phyloP scores from a whole-genome alignment of 192 early-diverging fungal species.

The Coemansia sp. region DNA sequence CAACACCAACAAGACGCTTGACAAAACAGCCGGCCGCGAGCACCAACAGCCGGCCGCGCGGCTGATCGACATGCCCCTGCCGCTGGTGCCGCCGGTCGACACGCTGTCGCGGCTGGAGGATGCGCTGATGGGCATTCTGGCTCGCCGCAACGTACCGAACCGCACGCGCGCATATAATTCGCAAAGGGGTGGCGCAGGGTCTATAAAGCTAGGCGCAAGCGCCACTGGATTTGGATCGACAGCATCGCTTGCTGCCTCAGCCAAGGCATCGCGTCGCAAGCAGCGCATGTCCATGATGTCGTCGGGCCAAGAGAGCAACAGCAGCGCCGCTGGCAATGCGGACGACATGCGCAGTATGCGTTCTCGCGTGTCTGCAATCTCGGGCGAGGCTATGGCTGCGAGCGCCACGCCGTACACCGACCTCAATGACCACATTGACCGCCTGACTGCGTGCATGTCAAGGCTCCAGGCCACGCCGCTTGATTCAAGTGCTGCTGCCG shows the following conservation, averaged over 20 bases:
- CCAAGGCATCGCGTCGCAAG: constrained; percentile 38
- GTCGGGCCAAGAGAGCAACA: constrained; percentile 21
- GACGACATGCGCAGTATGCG: constrained; percentile 48
- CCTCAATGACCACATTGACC: constrained; percentile 47
- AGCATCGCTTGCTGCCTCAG: constrained; percentile 9
- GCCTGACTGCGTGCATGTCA: constrained; percentile 45
- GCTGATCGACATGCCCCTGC: constrained; percentile 16
- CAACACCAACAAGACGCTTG: no score
- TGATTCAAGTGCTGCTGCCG: neutral
- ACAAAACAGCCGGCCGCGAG: neutral
- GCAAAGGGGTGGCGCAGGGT: constrained; percentile 41
- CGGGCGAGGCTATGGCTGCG: constrained; percentile 26
- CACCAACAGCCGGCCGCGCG: neutral
- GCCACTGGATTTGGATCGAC: constrained; percentile 27
- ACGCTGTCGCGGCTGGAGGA: constrained; percentile 38
- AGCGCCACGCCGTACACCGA: constrained; percentile 38
- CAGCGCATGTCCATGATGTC: constrained; percentile 43
- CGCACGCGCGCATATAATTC: constrained; percentile 26
- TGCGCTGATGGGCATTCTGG: constrained; percentile 32
- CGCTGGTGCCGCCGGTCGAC: constrained; percentile 38
- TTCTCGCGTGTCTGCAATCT: constrained; percentile 31
- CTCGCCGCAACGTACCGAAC: constrained; percentile 48
- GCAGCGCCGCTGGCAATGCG: constrained; percentile 15
- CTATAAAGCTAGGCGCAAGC: constrained; percentile 14
- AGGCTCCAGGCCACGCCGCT: constrained; percentile 28